Base-by-base conservation (phyloP, 176 grass and related monocot species). In the Rhynchospora breviuscula region DNA sequence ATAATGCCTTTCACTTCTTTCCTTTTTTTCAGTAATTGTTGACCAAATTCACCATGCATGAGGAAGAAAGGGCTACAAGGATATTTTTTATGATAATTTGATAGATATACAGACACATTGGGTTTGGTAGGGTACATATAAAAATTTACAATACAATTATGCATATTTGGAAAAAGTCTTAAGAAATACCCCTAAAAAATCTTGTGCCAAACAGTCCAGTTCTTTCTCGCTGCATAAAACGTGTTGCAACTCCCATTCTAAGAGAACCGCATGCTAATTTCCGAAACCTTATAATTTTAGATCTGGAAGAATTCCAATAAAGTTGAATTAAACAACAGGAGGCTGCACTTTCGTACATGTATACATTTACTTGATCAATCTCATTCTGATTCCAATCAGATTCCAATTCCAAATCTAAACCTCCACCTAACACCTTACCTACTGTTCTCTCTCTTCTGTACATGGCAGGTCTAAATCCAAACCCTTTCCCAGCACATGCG, bases 401-500 rank as follows among this genome's bases (percentile, higher is more conserved):
- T 45, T 70, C 67, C n/a, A 35, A 70, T 70, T 70, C 8, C 31
- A 15, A 45, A 45, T 45, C 67, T 44, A 45, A 46, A 67, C 22
- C 29, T 25, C 22, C 23, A 26, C 29, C 31, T 14, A 5, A 40
- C 29, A 67, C 31, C 29, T 67, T 67, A 35, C 29, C 29, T 67
- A 25, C 10, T 67, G 13, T 67, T 44, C 0, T 44, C 35, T 70
- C 35, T 70, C 44, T n/a, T n/a, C 17, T 68, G 84, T 75, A 76
- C 59, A 85, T 76, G 85, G 79, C 48, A 80, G 87, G 84, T 44
- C 23, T 78, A 67, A 72, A 58, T 64, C 84, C 48, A 84, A 85
- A 10, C 67, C 35, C 35, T 0, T 45, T 46, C 44, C 61, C 86
- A 86, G 88, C 33, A 86, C 79, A 88, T 90, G 87, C 64, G 85